A percentile compares a stretch with the other conserved stretches of the same genome.
Evolutionary conservation across 495 filamentous ascomycete genomes (phyloP).

Genomic region (Aspergillus nanangensis): DNA sequence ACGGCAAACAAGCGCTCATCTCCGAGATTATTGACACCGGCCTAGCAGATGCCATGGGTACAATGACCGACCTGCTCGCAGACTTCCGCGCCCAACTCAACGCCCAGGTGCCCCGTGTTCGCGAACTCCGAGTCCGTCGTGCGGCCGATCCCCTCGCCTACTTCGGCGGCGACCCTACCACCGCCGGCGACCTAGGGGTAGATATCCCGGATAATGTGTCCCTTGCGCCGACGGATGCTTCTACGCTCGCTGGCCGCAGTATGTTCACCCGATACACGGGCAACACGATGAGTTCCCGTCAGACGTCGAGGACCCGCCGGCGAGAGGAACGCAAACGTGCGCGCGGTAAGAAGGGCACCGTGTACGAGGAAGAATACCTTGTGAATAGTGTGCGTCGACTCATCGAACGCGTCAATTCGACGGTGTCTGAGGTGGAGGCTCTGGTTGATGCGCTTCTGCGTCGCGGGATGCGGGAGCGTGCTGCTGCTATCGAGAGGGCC

Average conservation of each 20-base stretch:
- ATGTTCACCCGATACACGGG: constrained; percentile 92
- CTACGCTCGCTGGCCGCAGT: constrained; percentile 65
- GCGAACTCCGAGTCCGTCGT: constrained; percentile 75
- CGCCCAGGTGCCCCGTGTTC: constrained; percentile 79
- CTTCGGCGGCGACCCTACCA: constrained; percentile 62
- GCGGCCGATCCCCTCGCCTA: constrained; percentile 74
- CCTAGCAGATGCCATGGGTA: constrained; percentile 69
- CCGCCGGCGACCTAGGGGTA: constrained; percentile 42
- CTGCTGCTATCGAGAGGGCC: constrained; percentile 66
- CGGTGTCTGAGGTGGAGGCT: constrained; percentile 61
- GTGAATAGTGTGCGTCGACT: constrained; percentile 81
- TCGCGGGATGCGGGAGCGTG: constrained; percentile 82
- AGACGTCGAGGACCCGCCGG: constrained; percentile 76
- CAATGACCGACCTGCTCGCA: constrained; percentile 80
- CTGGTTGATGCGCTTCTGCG: constrained; percentile 72
- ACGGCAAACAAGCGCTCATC: constrained; percentile 44
- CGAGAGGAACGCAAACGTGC: constrained; percentile 94
- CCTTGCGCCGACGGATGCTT: constrained; percentile 76
- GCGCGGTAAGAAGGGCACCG: constrained; percentile 87
- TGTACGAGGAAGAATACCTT: constrained; percentile 97
- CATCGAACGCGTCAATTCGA: constrained; percentile 74
- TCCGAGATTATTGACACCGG: constrained; percentile 65
- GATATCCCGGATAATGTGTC: constrained; percentile 91
- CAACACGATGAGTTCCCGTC: constrained; percentile 65
- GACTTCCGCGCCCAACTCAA: constrained; percentile 83